phyloP scores from a whole-genome alignment of 1,284 basidiomycete genomes.

The Omphalotus olearius region DNA sequence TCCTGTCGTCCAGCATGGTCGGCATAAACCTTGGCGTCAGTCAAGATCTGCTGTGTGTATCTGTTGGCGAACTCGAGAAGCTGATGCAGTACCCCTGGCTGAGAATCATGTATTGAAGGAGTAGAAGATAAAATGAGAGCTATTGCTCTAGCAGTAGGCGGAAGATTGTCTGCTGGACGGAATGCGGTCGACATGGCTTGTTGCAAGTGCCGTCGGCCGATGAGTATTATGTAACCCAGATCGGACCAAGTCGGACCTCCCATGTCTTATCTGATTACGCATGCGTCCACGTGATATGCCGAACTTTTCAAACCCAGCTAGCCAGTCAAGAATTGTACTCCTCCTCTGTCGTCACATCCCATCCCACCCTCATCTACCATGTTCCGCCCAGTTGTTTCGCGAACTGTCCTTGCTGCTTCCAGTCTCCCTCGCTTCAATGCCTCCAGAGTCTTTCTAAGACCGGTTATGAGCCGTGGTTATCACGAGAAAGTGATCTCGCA shows the following conservation, averaged over 20 bases:
- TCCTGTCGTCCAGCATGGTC: conserved; percentile 85
- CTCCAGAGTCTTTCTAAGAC: conserved; percentile 36
- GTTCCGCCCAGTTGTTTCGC: conserved; percentile 61
- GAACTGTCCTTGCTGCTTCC: conserved; percentile 42
- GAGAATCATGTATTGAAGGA: conserved; percentile 89
- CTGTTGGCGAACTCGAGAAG: conserved; percentile 94
- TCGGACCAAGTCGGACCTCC: no score
- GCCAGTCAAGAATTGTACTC: neutral
- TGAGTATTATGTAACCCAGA: neutral
- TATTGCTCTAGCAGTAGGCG: conserved; percentile 88
- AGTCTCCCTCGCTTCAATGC: conserved; percentile 31
- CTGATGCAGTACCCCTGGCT: conserved; percentile 92
- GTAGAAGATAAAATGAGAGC: conserved; percentile 91
- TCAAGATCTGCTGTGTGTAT: conserved; percentile 90
- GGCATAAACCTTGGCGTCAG: conserved; percentile 88
- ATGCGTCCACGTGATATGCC: neutral
- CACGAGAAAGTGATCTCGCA: conserved; percentile 95
- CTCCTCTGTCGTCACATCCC: neutral
- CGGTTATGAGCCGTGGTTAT: conserved; percentile 63
- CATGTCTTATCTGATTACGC: conserved; percentile 8
- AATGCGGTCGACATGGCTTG: conserved; percentile 45
- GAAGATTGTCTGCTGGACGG: conserved; percentile 65
- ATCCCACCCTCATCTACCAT: conserved; percentile 31
- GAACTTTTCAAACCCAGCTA: neutral
- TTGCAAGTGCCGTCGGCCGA: neutral